These are phyloP conservation scores for Suillus clintonianus DNA, from an alignment of 768 basidiomycete genomes.

Conservation along the genomic window DNA sequence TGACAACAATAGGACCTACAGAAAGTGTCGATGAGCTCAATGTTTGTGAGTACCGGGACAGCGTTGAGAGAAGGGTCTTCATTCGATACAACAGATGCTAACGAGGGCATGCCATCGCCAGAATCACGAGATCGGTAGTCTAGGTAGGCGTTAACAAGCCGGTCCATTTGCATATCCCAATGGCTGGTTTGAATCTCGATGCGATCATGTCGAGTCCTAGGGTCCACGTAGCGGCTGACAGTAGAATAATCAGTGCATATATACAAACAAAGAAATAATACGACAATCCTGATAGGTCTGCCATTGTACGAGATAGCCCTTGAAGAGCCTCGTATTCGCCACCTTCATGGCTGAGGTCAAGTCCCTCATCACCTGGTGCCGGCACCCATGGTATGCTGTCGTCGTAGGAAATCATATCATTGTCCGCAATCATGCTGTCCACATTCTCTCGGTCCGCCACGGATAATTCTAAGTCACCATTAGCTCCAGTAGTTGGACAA, in stretches of 20 bases:
- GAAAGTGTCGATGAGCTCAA: constrained; percentile 1
- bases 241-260: not conserved
- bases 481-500: too few relatives aligned
- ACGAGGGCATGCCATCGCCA: constrained; percentile 1
- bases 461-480: too few relatives aligned
- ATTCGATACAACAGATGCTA: not conserved
- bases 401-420: not conserved
- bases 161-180: constrained; percentile 15
- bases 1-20: not conserved
- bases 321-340: not conserved
- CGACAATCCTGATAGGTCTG: not conserved
- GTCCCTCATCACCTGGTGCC: constrained; percentile 4
- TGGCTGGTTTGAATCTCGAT: constrained; percentile 19
- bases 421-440: not conserved
- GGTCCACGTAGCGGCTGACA: not conserved
- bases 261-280: not conserved
- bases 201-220: constrained; percentile 7
- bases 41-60: not conserved
- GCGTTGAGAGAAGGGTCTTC: not conserved
- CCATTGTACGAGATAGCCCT: not conserved
- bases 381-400: not conserved
- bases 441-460: not conserved
- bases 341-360: constrained; percentile 6
- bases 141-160: constrained; percentile 7
- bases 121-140: not conserved